A percentile compares a stretch with the other conserved stretches of the same genome.
Conservation (phyloP, 2,329 filamentous ascomycete genomes). For the Fusarium metavorans region DNA sequence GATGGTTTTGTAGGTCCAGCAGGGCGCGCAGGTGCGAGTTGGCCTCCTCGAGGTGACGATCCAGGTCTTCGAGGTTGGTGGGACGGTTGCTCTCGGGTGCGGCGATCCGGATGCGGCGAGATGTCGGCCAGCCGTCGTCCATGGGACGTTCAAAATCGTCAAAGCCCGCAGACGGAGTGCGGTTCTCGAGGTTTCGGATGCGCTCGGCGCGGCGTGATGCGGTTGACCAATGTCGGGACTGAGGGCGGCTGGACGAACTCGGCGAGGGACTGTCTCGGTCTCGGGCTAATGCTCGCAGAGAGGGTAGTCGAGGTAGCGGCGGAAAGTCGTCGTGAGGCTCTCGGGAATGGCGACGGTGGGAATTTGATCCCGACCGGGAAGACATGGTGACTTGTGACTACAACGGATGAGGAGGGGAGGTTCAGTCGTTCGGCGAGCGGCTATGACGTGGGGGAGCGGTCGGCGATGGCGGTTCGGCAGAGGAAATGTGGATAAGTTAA, state of each 20-base stretch:
- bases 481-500: slow-evolving; percentile 24
- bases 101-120: slow-evolving; percentile 42
- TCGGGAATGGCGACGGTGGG: slow-evolving; percentile 47
- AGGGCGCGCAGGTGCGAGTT: slow-evolving; percentile 59
- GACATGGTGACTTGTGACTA: slow-evolving; percentile 45
- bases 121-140: slow-evolving; percentile 44
- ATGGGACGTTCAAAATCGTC: slow-evolving; percentile 46
- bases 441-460: slow-evolving; percentile 35
- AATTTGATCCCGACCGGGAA: slow-evolving; percentile 48
- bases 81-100: slow-evolving; percentile 37
- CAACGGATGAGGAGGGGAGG: neutral
- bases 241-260: slow-evolving; percentile 33
- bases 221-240: slow-evolving; percentile 44
- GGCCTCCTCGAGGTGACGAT: slow-evolving; percentile 55
- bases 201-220: slow-evolving; percentile 52
- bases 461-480: slow-evolving; percentile 21
- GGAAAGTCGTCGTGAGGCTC: slow-evolving; percentile 49
- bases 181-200: slow-evolving; percentile 51
- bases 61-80: slow-evolving; percentile 52
- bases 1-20: slow-evolving; percentile 54
- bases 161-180: slow-evolving; percentile 30
- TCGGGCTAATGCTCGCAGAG: slow-evolving; percentile 48
- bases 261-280: slow-evolving; percentile 44
- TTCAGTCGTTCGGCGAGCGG: slow-evolving; percentile 26
- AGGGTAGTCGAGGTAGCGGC: slow-evolving; percentile 49